Evolutionary conservation across 2,329 filamentous ascomycete genomes (phyloP).

Genomic region (Colletotrichum coccodes): DNA sequence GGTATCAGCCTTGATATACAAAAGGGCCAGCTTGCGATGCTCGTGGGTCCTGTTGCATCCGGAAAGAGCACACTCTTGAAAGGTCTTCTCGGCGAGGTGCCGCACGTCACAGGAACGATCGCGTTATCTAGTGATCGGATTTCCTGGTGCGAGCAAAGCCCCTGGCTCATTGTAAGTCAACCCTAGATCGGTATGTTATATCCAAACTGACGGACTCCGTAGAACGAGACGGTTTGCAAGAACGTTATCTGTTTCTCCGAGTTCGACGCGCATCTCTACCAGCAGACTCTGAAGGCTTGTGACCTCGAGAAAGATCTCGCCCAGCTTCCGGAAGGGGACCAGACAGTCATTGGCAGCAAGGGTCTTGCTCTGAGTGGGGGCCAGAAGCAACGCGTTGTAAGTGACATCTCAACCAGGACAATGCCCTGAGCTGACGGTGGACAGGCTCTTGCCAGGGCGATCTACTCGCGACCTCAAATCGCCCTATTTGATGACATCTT

Average conservation of each 20-base stretch:
- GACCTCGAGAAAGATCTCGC: constrained; percentile 46
- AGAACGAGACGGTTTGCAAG: constrained; percentile 46
- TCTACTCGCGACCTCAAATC: constrained; percentile 45
- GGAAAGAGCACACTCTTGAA: constrained; percentile 57
- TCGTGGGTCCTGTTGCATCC: constrained; percentile 54
- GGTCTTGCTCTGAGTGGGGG: constrained; percentile 58
- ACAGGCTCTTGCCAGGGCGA: constrained; percentile 49
- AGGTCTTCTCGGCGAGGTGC: constrained; percentile 47
- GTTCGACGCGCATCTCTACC: constrained; percentile 40
- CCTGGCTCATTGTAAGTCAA: constrained; percentile 43
- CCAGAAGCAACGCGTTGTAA: constrained; percentile 54
- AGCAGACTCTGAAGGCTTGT: constrained; percentile 38
- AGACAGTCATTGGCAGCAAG: constrained; percentile 54
- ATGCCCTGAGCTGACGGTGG: background rate
- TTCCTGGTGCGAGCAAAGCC: constrained; percentile 46
- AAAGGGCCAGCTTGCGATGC: constrained; percentile 45
- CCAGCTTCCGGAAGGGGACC: constrained; percentile 47
- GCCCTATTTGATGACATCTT: constrained; percentile 51
- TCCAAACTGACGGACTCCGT: background rate
- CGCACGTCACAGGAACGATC: constrained; percentile 35
- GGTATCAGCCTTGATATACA: constrained; percentile 46
- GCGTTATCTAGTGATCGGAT: constrained; percentile 28
- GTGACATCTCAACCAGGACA: background rate
- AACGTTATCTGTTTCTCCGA: constrained; percentile 46
- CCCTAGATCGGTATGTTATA: no score